A percentile compares a stretch with the other conserved stretches of the same genome.
These are phyloP conservation scores for Chloranthus sessilifolius DNA, from an alignment of 164 flowering plant species.

Conservation along the genomic window DNA sequence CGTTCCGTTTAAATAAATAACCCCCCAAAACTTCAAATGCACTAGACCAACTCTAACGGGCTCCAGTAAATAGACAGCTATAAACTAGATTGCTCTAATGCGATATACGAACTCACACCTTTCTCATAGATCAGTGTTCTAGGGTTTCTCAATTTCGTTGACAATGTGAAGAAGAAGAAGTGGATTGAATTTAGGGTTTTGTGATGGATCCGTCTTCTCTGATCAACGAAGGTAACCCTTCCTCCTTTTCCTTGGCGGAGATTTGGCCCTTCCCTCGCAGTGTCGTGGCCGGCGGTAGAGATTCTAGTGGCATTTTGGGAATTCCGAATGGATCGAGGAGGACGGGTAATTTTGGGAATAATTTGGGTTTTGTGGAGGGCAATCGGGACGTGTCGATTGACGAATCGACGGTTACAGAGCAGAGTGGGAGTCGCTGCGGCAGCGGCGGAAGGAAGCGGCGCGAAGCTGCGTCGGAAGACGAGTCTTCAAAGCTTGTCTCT, in stretches of 20 bases:
- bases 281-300: slow-evolving; percentile 16
- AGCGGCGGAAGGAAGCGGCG: slow-evolving; percentile 31
- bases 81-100: too few relatives aligned
- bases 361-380: slow-evolving; percentile 21
- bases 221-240: slow-evolving; percentile 44
- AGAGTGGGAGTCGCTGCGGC: slow-evolving; percentile 37
- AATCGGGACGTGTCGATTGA: slow-evolving; percentile 45
- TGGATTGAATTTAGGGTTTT: slow-evolving; percentile 3
- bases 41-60: too few relatives aligned
- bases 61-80: too few relatives aligned
- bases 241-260: slow-evolving; percentile 48
- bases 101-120: too few relatives aligned
- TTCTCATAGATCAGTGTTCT: too few relatives aligned
- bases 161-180: too few relatives aligned
- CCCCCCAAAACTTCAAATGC: too few relatives aligned
- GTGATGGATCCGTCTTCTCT: slow-evolving; percentile 69
- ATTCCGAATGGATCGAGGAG: slow-evolving; percentile 6
- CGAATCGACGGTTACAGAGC: slow-evolving; percentile 63
- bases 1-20: too few relatives aligned
- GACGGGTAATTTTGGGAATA: slow-evolving; percentile 27
- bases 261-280: slow-evolving; percentile 54
- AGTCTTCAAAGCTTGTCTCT: slow-evolving; percentile 43
- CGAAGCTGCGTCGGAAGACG: slow-evolving; percentile 44
- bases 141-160: too few relatives aligned
- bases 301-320: slow-evolving; percentile 24